A percentile compares a stretch with the other conserved stretches of the same genome.
These are phyloP conservation scores for Mycena vitilis DNA, from an alignment of 768 basidiomycete species.

Conservation along the genomic window DNA sequence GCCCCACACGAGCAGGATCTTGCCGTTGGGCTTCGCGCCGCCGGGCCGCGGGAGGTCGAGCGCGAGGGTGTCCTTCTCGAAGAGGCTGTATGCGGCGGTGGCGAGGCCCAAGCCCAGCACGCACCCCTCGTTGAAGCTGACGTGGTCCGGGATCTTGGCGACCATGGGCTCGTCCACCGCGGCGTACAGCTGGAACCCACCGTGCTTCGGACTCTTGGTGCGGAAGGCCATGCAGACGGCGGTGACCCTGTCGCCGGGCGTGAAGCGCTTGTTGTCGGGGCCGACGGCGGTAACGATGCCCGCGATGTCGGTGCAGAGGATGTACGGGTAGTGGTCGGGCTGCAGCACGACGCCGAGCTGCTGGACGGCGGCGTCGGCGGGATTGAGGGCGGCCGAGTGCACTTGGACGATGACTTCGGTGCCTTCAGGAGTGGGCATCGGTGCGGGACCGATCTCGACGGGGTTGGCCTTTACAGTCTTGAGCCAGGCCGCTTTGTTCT, in stretches of 20 bases:
- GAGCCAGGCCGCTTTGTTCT: conserved; percentile 2
- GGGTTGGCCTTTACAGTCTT: not conserved
- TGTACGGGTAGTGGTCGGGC: not conserved
- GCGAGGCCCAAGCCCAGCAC: not conserved
- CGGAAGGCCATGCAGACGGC: not conserved
- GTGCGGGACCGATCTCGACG: conserved; percentile 1
- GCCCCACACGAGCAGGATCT: conserved; percentile 15
- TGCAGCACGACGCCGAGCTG: not conserved
- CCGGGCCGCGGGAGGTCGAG: not conserved
- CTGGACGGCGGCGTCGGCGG: not conserved
- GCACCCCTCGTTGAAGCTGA: conserved; percentile 1
- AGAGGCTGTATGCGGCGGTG: not conserved
- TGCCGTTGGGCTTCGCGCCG: not conserved
- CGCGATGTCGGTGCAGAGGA: conserved; percentile 10
- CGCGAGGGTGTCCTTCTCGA: not conserved
- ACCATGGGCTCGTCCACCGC: not conserved
- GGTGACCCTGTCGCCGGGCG: conserved; percentile 14
- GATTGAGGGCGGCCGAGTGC: conserved; percentile 1
- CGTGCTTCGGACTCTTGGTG: not conserved
- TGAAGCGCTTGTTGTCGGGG: conserved; percentile 15
- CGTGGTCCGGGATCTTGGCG: not conserved
- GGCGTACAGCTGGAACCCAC: conserved; percentile 16
- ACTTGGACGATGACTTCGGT: conserved; percentile 5
- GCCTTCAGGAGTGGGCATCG: not conserved
- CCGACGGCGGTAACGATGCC: conserved; percentile 12